These are phyloP conservation scores for Botrytis aclada DNA, from an alignment of 2,329 filamentous ascomycete species.

Conservation along the genomic window DNA sequence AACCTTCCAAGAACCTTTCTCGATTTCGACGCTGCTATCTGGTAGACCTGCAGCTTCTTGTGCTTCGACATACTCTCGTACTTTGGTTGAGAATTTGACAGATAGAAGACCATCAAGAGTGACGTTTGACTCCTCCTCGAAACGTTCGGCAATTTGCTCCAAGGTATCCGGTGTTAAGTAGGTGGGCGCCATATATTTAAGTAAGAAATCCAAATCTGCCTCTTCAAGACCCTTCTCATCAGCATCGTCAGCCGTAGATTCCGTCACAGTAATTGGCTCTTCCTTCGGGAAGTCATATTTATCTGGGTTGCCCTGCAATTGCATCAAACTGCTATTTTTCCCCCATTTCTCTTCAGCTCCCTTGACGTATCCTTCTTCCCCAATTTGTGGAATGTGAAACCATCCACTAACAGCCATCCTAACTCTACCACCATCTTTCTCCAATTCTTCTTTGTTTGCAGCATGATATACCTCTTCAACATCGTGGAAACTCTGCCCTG, in stretches of 20 bases:
- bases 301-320: slow-evolving; percentile 87
- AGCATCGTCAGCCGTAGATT: slow-evolving; percentile 19
- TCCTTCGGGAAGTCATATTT: slow-evolving; percentile 79
- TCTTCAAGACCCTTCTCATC: slow-evolving; percentile 65
- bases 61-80: slow-evolving; percentile 68
- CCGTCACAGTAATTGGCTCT: slow-evolving; percentile 49
- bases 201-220: slow-evolving; percentile 80
- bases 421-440: slow-evolving; percentile 70
- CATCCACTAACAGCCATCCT: slow-evolving; percentile 98
- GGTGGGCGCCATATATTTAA: slow-evolving; percentile 84
- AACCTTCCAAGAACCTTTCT: slow-evolving; percentile 65
- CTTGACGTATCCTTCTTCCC: slow-evolving; percentile 86
- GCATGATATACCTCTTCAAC: slow-evolving; percentile 94
- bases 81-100: slow-evolving; percentile 68
- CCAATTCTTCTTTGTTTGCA: slow-evolving; percentile 55
- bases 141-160: slow-evolving; percentile 75
- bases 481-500: slow-evolving; percentile 98
- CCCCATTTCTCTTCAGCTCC: slow-evolving; percentile 86
- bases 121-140: slow-evolving; percentile 79
- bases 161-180: slow-evolving; percentile 92
- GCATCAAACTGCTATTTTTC: slow-evolving; percentile 85
- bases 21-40: slow-evolving; percentile 51
- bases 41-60: slow-evolving; percentile 54
- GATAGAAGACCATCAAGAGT: slow-evolving; percentile 76
- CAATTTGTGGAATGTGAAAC: slow-evolving; percentile 96